Evolutionary conservation across 495 filamentous ascomycete genomes (phyloP), one percentile per base, ranked within the genome.

Genomic region (Aspergillus nidulans): DNA sequence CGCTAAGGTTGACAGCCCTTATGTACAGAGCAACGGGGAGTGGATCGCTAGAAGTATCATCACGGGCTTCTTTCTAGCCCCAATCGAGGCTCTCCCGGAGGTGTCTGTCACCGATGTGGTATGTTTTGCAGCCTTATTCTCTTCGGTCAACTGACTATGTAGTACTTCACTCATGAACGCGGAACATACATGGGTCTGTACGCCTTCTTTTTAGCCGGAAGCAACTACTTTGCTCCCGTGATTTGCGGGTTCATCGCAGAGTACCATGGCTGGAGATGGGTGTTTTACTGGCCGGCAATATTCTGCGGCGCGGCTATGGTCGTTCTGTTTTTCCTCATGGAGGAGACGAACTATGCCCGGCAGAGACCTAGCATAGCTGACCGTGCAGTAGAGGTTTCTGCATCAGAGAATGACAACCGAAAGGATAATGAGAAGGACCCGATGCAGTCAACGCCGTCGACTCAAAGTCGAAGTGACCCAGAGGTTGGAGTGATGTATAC

Each of bases 191-290:
- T 87, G 75, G 84, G 78, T 5, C 63, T 86, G 15, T 88, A 88
- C 59, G 83, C 77, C 1, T 79, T 85, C 51, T 78, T 78, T 48
- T 70, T 88, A 19, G 78, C 76, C 2, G 84, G 84, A 5, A 84
- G 81, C 56, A 87, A 83, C 59, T 87, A 79, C 63, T 77, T 87
- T 52, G 85, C 83, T 6, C 84, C 83, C 1, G 67, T 88, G 1
- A 79, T 88, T 55, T 80, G 79, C 47, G 84, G 85, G 1, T 88
- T 88, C 66, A 87, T 88, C 59, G 79, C 80, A 16, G 76, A 85
- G 55, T 81, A 83, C 13, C 74, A 82, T 50, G 81, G 83, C 26
- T 85, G 81, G 74, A 52, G 69, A 61, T 86, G 83, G 83, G 82
- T 85, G 1, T 78, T 85, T 54, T 86, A 84, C 65, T 84, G 81